These are phyloP conservation scores for Nicotiana paniculata DNA, from an alignment of 257 asterid species.

Conservation along the genomic window DNA sequence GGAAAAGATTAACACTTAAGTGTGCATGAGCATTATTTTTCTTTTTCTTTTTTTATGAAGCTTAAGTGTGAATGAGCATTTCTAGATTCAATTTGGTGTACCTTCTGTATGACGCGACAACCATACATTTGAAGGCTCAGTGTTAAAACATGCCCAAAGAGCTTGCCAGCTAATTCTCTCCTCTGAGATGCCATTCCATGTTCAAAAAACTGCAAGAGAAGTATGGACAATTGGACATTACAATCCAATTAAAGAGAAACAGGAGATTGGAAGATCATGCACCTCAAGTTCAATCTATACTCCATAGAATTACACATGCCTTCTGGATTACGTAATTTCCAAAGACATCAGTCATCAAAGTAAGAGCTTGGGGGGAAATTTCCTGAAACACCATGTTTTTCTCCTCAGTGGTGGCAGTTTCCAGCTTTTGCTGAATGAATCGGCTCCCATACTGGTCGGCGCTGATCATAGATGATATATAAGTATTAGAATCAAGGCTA, in stretches of 20 bases:
- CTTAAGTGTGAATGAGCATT: not conserved
- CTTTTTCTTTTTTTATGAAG: too few relatives aligned
- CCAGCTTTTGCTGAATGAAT: constrained; percentile 93
- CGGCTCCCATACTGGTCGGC: constrained; percentile 98
- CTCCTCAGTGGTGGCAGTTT: constrained; percentile 85
- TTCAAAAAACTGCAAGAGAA: constrained; percentile 67
- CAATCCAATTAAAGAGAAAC: not conserved
- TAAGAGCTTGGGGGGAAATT: constrained; percentile 81
- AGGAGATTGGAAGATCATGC: not conserved
- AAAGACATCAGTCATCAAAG: constrained; percentile 88
- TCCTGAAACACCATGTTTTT: constrained; percentile 88
- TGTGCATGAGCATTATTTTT: too few relatives aligned
- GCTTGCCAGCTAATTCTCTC: constrained; percentile 77
- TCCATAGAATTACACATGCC: constrained; percentile 32
- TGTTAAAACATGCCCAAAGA: constrained; percentile 79
- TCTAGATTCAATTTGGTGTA: constrained; percentile 13
- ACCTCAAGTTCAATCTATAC: not conserved
- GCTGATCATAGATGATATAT: constrained; percentile 26
- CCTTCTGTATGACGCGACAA: constrained; percentile 98
- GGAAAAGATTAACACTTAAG: not conserved
- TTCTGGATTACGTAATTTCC: constrained; percentile 95
- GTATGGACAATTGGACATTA: not conserved
- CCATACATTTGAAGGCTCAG: constrained; percentile 98
- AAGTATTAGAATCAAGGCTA: constrained; percentile 11
- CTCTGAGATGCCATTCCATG: constrained; percentile 86